phyloP scores from a whole-genome alignment of 257 asterid species.

The Agastache rugosa region DNA sequence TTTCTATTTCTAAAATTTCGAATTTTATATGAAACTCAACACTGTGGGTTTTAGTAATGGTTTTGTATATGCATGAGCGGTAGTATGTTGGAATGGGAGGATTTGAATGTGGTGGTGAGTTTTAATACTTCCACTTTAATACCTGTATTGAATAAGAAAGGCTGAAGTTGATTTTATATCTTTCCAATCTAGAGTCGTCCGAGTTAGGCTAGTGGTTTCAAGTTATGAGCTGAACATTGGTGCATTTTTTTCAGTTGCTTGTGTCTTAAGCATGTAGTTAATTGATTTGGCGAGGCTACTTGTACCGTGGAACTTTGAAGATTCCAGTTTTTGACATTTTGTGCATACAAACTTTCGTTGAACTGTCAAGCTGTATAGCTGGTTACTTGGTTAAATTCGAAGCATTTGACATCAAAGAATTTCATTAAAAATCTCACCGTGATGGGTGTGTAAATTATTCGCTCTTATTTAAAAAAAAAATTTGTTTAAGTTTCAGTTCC shows the following conservation, averaged over 20 bases:
- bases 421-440: neutral
- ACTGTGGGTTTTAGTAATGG: conserved; percentile 8
- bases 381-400: conserved; percentile 15
- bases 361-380: neutral
- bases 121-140: neutral
- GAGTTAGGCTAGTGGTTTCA: neutral
- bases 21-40: neutral
- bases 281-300: conserved; percentile 14
- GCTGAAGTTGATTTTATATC: conserved; percentile 2
- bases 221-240: neutral
- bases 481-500: neutral
- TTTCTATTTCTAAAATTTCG: neutral
- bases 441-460: neutral
- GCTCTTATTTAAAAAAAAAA: neutral
- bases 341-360: neutral
- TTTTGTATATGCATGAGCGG: conserved; percentile 19
- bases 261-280: neutral
- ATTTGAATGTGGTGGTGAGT: conserved; percentile 1
- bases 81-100: conserved; percentile 1
- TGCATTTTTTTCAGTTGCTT: neutral
- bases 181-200: neutral
- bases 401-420: neutral
- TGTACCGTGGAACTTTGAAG: conserved; percentile 7
- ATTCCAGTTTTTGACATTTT: neutral
- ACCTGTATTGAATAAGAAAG: neutral